These are phyloP conservation scores for Aspergillus arachidicola DNA, from an alignment of 2,329 filamentous ascomycete species.

Conservation along the genomic window DNA sequence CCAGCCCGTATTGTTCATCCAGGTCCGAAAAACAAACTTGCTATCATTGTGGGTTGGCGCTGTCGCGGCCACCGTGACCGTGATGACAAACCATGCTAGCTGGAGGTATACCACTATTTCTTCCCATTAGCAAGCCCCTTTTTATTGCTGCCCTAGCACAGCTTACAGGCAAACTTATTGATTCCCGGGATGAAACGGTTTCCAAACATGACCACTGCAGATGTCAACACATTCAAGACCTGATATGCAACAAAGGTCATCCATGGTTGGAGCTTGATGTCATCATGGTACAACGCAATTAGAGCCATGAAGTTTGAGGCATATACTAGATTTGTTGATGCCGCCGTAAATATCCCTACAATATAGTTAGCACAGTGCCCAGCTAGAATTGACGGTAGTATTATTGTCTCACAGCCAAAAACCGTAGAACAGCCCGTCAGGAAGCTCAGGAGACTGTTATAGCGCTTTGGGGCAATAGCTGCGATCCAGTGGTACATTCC, in stretches of 20 bases:
- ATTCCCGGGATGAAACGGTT: constrained; percentile 48
- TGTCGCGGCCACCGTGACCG: constrained; percentile 52
- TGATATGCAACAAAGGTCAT: constrained; percentile 50
- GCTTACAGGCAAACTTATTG: constrained; percentile 47
- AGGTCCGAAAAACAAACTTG: constrained; percentile 56
- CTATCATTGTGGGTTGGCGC: constrained; percentile 49
- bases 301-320: constrained; percentile 47
- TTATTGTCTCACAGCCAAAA: constrained; percentile 36
- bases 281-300: constrained; percentile 46
- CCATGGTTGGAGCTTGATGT: constrained; percentile 49
- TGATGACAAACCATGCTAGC: constrained; percentile 51
- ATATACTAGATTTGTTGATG: constrained; percentile 50
- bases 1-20: constrained; percentile 59
- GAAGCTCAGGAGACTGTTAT: constrained; percentile 48
- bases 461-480: constrained; percentile 46
- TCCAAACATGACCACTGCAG: constrained; percentile 52
- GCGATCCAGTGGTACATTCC: constrained; percentile 58
- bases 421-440: constrained; percentile 50
- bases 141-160: background rate
- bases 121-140: background rate
- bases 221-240: constrained; percentile 46
- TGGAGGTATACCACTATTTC: constrained; percentile 48
- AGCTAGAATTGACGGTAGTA: background rate
- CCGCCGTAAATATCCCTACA: constrained; percentile 50
- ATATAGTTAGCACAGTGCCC: background rate